Base-by-base conservation (phyloP, 352 stramenopile species). In the Globisporangium spiculum region DNA sequence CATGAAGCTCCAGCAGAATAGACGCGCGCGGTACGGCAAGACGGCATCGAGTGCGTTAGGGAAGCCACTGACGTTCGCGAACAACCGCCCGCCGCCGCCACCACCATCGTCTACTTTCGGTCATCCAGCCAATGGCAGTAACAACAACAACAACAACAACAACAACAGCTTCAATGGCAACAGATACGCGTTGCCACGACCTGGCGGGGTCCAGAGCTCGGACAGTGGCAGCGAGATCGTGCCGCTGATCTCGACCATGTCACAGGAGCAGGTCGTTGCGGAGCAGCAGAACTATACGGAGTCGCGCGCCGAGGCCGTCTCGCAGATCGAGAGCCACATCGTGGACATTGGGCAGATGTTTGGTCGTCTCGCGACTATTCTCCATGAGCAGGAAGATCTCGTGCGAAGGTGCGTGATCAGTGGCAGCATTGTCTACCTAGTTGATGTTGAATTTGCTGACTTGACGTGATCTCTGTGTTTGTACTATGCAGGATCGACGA, bases 331-430 rank as follows among this genome's bases (percentile, higher is more conserved):
- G 70, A 93, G 84, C 70, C 88, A 95, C 61, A 92, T 94, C 58
- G 88, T 95, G 34, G 88, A 95, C 69, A 91, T 95, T 38, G 86
- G 86, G 0, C 85, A 95, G 68, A 79, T 93, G 67, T 95, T 94
- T 64, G 83, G 86, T 16, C 80, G 84, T 20, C 79, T 95, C 66
- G 88, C 88, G 34, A 89, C 83, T 32, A 74, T 95, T 63, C 92
- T 94, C 60, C 82, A 92, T 56, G 88, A 93, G 52, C 88, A 95
- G 48, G 88, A 87, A 60, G 86, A 95, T 64, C 78, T 92, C 65
- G 86, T 95, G 30, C 83, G 76, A 75, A 83, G 86, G 88, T 95
- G 71, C 57, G 73, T 74, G 48, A 0, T 24, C 18, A 4, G 6
- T 12, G 18, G 18, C 18, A 52, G 44, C 44, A 24, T 18, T 56